A percentile compares a stretch with the other conserved stretches of the same genome.
phyloP scores from a whole-genome alignment of 345 rosid genomes.

The Cardamine chenopodiifolia region DNA sequence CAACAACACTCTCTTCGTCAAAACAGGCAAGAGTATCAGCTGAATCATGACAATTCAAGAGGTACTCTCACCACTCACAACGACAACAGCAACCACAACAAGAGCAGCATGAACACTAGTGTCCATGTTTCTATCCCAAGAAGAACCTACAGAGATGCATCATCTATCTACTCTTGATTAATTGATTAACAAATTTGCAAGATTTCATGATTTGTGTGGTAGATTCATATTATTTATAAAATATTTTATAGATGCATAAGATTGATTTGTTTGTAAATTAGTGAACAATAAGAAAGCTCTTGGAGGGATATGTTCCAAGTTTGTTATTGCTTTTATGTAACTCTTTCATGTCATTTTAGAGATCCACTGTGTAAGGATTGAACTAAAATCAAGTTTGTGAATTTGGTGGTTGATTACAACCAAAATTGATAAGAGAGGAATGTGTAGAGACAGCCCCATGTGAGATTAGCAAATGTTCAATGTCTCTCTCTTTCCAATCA shows the following conservation, averaged over 20 bases:
- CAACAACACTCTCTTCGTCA: constrained; percentile 45
- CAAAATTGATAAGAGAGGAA: constrained; percentile 27
- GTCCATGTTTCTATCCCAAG: constrained; percentile 46
- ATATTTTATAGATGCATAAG: constrained; percentile 19
- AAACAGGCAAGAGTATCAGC: constrained; percentile 38
- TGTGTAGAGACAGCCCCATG: constrained; percentile 39
- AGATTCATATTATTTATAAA: constrained; percentile 11
- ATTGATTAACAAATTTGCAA: not conserved
- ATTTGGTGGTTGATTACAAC: constrained; percentile 14
- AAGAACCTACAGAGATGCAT: constrained; percentile 45
- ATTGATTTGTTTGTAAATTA: constrained; percentile 40
- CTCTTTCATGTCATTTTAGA: constrained; percentile 28
- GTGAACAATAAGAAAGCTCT: constrained; percentile 23
- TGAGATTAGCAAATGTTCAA: constrained; percentile 41
- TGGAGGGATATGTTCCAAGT: constrained; percentile 30
- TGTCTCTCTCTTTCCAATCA: constrained; percentile 39
- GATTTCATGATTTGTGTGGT: constrained; percentile 34
- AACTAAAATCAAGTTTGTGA: constrained; percentile 3
- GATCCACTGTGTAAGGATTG: constrained; percentile 17
- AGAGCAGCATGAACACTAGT: constrained; percentile 15
- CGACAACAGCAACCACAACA: constrained; percentile 13
- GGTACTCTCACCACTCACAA: constrained; percentile 23
- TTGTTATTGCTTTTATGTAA: constrained; percentile 21
- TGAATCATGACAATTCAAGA: constrained; percentile 46
- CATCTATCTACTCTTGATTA: constrained; percentile 38